Base-by-base conservation (phyloP, 2,329 filamentous ascomycete genomes). In the Didymella exigua region DNA sequence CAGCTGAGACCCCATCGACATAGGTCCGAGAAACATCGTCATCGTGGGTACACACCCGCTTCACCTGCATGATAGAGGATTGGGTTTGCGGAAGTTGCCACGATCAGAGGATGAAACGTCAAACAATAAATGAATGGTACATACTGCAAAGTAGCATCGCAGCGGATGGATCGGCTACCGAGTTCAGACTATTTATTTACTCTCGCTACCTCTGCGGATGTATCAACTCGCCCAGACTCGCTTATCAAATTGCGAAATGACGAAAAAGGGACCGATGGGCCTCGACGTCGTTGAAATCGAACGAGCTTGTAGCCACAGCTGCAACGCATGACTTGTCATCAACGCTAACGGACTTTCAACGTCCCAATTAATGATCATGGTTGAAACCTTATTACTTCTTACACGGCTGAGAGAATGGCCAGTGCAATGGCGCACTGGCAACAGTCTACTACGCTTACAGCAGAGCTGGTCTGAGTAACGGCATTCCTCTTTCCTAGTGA, bases 401-500 rank as follows among this genome's bases (percentile, higher is more conserved):
- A 46, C 53, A 57, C 51, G 54, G 43, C 50, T 47, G 56, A 42
- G 54, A 60, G 55, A 62, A 54, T 21, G 61, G 52, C 52, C 60
- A 56, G 40, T 50, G 54, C 51, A 44, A 56, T 60, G 45, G 26
- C 36, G 44, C 47, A 43, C 43, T 45, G 51, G 54, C 59, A 48
- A 45, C 27, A 43, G 33, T 44, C 53, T 51, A 57, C 56, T 60
- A 59, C 53, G 54, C 41, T 65, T 63, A 61, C 58, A 63, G 46
- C 46, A 54, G 34, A 46, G 18, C 27, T 45, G 51, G 37, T 49
- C 43, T 40, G 54, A 61, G 58, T 61, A 43, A 61, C 44, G 29
- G 56, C 38, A 60, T 61, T 55, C 61, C 45, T 44, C 41, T 49
- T 41, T 54, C 49, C 44, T 64, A 65, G 62, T 68, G 63, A 66